Base-by-base conservation (phyloP, 108 stramenopile species). In the Conticribra guillardii region DNA sequence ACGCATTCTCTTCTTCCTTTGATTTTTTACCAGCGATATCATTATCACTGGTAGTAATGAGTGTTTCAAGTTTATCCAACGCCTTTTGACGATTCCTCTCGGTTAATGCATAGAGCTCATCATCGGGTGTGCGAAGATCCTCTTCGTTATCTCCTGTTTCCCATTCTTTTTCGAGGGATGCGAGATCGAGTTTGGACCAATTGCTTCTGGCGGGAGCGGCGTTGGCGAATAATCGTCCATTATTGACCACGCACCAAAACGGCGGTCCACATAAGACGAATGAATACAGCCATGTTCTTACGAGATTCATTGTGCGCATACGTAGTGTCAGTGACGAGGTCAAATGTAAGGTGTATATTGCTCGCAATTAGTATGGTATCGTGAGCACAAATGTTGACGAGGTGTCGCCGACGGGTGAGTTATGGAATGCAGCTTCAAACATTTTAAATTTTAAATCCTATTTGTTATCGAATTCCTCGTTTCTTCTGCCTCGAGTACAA, bases 401-500 rank as follows among this genome's bases (percentile, higher is more conserved):
- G n/a, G n/a, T n/a, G n/a, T n/a, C n/a, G n/a, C n/a, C n/a, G n/a
- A n/a, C n/a, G n/a, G n/a, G n/a, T n/a, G n/a, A n/a, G n/a, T n/a
- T n/a, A n/a, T n/a, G n/a, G n/a, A n/a, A n/a, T n/a, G n/a, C n/a
- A n/a, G n/a, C n/a, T n/a, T n/a, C n/a, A n/a, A n/a, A n/a, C n/a
- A n/a, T n/a, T n/a, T n/a, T n/a, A n/a, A n/a, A n/a, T n/a, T n/a
- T n/a, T n/a, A n/a, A n/a, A n/a, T n/a, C n/a, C n/a, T n/a, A n/a
- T n/a, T n/a, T n/a, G n/a, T n/a, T n/a, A n/a, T n/a, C n/a, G n/a
- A n/a, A n/a, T n/a, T 3, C 62, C 46, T n/a, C 29, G 26, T 28
- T 66, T 78, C 76, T 78, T 78, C 41, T 78, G 69, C 64, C 76
- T 70, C 15, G 76, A 65, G 60, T 83, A 82, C 71, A 86, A 48